Conservation (phyloP, 306 rosid species). For the Pyrus betulifolia region DNA sequence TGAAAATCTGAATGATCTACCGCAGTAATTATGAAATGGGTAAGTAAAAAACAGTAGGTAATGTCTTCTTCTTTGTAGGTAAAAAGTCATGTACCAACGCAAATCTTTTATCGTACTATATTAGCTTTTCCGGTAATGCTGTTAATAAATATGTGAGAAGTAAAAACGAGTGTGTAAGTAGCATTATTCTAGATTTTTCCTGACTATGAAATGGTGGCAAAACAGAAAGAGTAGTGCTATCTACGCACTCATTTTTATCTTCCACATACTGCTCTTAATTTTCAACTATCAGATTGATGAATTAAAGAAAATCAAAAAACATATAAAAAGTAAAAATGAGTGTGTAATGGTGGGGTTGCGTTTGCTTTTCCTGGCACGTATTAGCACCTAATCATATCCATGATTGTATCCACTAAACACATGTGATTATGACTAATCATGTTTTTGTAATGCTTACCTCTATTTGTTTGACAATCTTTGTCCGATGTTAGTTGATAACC, state of each 20-base stretch:
- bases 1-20: background rate
- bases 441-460: background rate
- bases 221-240: no score
- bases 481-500: background rate
- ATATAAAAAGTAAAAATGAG: background rate
- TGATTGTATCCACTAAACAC: constrained; percentile 31
- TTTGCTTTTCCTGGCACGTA: constrained; percentile 30
- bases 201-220: no score
- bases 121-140: no score
- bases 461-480: background rate
- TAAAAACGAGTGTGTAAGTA: no score
- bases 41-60: constrained; percentile 2
- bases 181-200: no score
- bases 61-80: background rate
- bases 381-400: constrained; percentile 25
- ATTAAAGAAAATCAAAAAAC: no score
- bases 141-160: no score
- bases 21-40: background rate
- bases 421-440: constrained; percentile 3
- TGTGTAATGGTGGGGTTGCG: constrained; percentile 20
- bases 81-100: background rate
- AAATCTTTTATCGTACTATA: background rate
- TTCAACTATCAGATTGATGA: no score
- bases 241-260: no score
- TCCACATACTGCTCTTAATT: no score